Percentiles rank a stretch among this genome's conserved stretches.
Conservation (phyloP, 2,329 filamentous ascomycete species). For the Ophiostoma triangulosporum region DNA sequence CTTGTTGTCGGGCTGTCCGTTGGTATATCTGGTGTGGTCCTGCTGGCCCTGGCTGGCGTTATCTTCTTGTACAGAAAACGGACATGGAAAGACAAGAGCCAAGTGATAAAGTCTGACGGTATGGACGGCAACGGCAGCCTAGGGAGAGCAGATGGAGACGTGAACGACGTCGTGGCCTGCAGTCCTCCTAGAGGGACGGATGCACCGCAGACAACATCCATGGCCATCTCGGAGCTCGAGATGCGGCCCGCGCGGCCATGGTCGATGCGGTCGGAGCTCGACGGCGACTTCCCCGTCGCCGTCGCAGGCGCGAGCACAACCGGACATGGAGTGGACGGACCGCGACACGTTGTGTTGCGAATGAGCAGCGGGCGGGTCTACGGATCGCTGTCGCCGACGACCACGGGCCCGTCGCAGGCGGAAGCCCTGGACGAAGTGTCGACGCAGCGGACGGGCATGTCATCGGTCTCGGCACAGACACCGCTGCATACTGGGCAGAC, state of each 20-base stretch:
- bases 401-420: not conserved
- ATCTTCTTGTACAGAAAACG: not conserved
- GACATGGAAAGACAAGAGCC: not conserved
- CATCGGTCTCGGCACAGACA: not conserved
- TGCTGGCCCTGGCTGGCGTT: not conserved
- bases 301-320: not conserved
- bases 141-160: not conserved
- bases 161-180: not conserved
- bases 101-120: not conserved
- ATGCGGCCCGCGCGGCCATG: conserved; percentile 11
- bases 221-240: conserved; percentile 11
- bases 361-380: not conserved
- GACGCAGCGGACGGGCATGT: not conserved
- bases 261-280: conserved; percentile 15
- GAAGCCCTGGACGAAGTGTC: not conserved
- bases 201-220: not conserved
- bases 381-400: not conserved
- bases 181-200: not conserved
- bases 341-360: not conserved
- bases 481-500: not conserved
- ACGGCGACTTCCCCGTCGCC: not conserved
- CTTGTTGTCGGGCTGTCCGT: not conserved
- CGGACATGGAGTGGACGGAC: not conserved
- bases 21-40: not conserved
- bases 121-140: not conserved